Percentiles rank a stretch among this genome's conserved stretches.
Conservation (phyloP, 371 early-diverging fungal genomes). For the Mucor plumbeus region DNA sequence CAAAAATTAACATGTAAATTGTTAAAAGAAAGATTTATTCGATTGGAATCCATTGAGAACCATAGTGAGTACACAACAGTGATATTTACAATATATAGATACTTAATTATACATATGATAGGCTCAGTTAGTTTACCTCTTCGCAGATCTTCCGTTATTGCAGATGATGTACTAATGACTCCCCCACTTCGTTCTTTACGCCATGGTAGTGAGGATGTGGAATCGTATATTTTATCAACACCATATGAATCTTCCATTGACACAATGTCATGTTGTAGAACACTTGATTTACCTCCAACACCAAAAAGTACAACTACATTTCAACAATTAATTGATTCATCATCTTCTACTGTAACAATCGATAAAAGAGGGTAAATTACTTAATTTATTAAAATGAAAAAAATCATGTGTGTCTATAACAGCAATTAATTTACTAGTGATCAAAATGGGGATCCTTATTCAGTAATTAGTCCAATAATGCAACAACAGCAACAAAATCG, state of each 20-base stretch:
- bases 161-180: constrained; percentile 35
- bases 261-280: constrained; percentile 33
- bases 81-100: not conserved
- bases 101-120: not conserved
- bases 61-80: not conserved
- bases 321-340: constrained; percentile 6
- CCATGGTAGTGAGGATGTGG: constrained; percentile 24
- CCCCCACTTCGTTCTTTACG: constrained; percentile 35
- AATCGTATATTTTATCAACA: constrained; percentile 25
- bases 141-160: constrained; percentile 25
- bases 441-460: constrained; percentile 12
- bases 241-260: constrained; percentile 43
- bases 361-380: constrained; percentile 7
- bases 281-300: constrained; percentile 32
- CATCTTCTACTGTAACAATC: constrained; percentile 1
- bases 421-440: not conserved
- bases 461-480: not conserved
- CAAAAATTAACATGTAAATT: constrained; percentile 50
- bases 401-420: not conserved
- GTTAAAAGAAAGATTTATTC: constrained; percentile 38
- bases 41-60: constrained; percentile 14
- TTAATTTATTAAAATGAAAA: not conserved
- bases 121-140: constrained; percentile 27
- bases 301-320: constrained; percentile 41
- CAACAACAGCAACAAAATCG: constrained; percentile 12